phyloP scores from a whole-genome alignment of 2,329 filamentous ascomycete genomes.

The Aspergillus latus region DNA sequence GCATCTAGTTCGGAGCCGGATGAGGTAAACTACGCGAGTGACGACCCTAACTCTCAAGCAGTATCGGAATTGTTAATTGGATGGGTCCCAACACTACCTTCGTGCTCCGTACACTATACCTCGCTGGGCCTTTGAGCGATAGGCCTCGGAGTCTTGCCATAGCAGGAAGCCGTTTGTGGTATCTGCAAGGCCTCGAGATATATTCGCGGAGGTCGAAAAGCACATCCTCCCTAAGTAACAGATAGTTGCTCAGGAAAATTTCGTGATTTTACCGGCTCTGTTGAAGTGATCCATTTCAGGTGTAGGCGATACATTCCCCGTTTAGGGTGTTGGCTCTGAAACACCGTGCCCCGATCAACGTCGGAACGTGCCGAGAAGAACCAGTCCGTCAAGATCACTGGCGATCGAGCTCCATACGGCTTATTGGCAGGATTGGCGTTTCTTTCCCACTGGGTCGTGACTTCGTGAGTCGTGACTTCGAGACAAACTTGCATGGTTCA shows the following conservation, averaged over 20 bases:
- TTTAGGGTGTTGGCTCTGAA: not conserved
- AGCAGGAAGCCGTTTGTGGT: not conserved
- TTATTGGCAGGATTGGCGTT: not conserved
- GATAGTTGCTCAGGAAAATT: not conserved
- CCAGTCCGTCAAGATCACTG: not conserved
- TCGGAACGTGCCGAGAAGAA: not conserved
- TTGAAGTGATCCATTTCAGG: not conserved
- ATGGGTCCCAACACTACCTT: too few species aligned
- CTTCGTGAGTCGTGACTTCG: not conserved
- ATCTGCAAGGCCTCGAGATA: not conserved
- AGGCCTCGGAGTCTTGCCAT: not conserved
- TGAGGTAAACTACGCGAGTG: not conserved
- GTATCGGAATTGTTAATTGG: too few species aligned
- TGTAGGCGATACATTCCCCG: not conserved
- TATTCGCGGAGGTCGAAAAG: not conserved
- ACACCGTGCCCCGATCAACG: not conserved
- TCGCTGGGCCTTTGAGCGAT: not conserved
- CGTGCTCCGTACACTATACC: too few species aligned
- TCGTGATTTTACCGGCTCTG: not conserved
- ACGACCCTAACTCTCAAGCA: not conserved
- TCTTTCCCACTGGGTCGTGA: not conserved
- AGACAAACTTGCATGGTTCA: not conserved
- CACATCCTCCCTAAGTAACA: not conserved
- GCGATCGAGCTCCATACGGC: not conserved
- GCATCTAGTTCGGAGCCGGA: not conserved